These are phyloP conservation scores for Rhizophora apiculata DNA, from an alignment of 345 rosid species.

Conservation along the genomic window DNA sequence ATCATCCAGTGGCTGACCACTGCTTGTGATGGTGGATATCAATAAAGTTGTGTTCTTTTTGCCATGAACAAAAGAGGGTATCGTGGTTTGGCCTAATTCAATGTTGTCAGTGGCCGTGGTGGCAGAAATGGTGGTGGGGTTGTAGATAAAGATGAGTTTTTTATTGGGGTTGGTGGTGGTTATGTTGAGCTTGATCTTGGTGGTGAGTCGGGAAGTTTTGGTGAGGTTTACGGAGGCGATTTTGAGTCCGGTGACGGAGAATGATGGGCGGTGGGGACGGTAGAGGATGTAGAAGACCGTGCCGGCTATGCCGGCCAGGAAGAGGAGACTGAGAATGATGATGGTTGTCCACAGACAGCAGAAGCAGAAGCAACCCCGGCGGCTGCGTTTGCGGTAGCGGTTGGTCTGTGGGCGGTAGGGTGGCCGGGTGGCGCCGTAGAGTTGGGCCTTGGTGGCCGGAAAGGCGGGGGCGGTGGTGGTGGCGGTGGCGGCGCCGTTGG, in stretches of 20 bases:
- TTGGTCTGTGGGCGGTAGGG: conserved; percentile 67
- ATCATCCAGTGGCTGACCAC: conserved; percentile 40
- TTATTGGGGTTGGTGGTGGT: conserved; percentile 75
- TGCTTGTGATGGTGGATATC: conserved; percentile 44
- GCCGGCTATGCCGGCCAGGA: conserved; percentile 45
- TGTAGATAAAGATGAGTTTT: conserved; percentile 57
- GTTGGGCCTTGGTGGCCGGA: conserved; percentile 67
- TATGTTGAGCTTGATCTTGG: conserved; percentile 59
- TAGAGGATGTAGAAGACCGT: conserved; percentile 56
- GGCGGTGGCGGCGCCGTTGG: conserved; percentile 21
- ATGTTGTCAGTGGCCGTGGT: conserved; percentile 32
- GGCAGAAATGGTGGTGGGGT: conserved; percentile 40
- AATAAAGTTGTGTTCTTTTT: conserved; percentile 66
- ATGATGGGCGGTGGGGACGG: conserved; percentile 71
- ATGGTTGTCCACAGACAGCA: conserved; percentile 52
- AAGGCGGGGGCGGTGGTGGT: conserved; percentile 41
- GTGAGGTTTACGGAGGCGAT: conserved; percentile 60
- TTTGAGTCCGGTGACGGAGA: conserved; percentile 57
- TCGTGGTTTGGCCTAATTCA: conserved; percentile 43
- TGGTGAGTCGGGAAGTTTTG: conserved; percentile 35
- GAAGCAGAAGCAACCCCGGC: conserved; percentile 55
- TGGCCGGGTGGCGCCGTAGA: conserved; percentile 62
- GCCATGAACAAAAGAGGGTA: conserved; percentile 56
- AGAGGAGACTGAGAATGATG: conserved; percentile 42
- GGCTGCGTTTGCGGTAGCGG: conserved; percentile 46